phyloP scores from a whole-genome alignment of 2,329 filamentous ascomycete species.

The Fusarium solani-melongenae region DNA sequence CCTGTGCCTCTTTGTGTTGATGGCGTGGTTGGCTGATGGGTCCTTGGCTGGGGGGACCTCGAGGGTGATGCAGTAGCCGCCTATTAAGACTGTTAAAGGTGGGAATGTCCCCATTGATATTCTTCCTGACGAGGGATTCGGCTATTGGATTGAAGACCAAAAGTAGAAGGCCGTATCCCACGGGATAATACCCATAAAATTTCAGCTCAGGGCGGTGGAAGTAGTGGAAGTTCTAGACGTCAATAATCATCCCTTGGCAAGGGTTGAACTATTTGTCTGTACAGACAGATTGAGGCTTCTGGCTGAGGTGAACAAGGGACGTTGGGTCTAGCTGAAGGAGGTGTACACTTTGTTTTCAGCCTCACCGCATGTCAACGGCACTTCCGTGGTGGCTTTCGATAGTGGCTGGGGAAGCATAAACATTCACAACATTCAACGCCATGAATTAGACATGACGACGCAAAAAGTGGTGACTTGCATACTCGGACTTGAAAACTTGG shows the following conservation, averaged over 20 bases:
- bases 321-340: neutral
- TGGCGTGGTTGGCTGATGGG: neutral
- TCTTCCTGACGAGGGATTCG: neutral
- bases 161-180: neutral
- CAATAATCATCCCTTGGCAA: neutral
- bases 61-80: neutral
- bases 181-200: neutral
- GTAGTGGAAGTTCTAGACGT: neutral
- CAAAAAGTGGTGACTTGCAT: neutral
- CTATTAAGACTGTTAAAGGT: neutral
- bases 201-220: neutral
- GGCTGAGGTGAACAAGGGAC: neutral
- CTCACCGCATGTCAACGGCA: neutral
- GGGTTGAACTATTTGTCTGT: neutral
- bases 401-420: neutral
- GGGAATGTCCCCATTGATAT: neutral
- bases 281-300: neutral
- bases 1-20: slow-evolving; percentile 19
- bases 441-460: neutral
- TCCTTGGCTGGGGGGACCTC: neutral
- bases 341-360: neutral
- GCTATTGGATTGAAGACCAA: neutral
- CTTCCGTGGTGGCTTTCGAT: neutral
- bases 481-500: slow-evolving; percentile 11
- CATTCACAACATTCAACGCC: neutral